A percentile compares a stretch with the other conserved stretches of the same genome.
phyloP scores from a whole-genome alignment of 495 filamentous ascomycete species.

The Daldinia decipiens region DNA sequence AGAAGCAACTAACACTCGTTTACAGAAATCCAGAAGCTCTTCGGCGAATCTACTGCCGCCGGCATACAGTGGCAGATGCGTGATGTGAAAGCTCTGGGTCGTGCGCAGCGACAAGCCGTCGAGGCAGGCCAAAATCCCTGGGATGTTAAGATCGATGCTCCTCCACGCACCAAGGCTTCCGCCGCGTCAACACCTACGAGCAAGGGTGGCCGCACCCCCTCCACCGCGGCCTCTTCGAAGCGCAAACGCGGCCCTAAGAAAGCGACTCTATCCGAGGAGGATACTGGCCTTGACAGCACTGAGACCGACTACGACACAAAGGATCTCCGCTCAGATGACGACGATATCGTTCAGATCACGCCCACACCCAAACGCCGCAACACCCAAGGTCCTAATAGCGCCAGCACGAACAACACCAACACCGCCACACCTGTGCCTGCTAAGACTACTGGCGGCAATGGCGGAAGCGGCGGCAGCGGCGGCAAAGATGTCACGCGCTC shows the following conservation, averaged over 20 bases:
- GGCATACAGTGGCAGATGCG: conserved; percentile 62
- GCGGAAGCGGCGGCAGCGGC: too few relatives aligned
- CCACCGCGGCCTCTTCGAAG: conserved; percentile 23
- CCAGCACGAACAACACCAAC: background rate
- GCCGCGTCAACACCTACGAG: conserved; percentile 10
- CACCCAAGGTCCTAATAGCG: conserved; percentile 16
- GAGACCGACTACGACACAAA: conserved; percentile 36
- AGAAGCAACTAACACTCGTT: conserved; percentile 7
- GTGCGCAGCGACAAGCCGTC: conserved; percentile 51
- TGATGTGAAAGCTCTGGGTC: conserved; percentile 53
- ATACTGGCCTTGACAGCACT: background rate
- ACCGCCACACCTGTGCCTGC: background rate
- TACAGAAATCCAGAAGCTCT: conserved; percentile 56
- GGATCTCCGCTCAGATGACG: conserved; percentile 46
- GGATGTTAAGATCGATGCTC: conserved; percentile 10
- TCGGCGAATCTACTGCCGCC: conserved; percentile 54
- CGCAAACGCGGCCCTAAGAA: conserved; percentile 40
- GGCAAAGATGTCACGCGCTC: conserved; percentile 11
- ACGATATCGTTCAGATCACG: conserved; percentile 34
- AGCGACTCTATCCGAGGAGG: conserved; percentile 17
- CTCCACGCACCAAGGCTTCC: background rate
- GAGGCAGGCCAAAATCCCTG: conserved; percentile 45
- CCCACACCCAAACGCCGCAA: conserved; percentile 36
- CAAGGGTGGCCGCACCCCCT: conserved; percentile 10
- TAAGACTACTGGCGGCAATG: too few relatives aligned